phyloP scores from a whole-genome alignment of 2,329 filamentous ascomycete genomes.

The Neonectria faginata region DNA sequence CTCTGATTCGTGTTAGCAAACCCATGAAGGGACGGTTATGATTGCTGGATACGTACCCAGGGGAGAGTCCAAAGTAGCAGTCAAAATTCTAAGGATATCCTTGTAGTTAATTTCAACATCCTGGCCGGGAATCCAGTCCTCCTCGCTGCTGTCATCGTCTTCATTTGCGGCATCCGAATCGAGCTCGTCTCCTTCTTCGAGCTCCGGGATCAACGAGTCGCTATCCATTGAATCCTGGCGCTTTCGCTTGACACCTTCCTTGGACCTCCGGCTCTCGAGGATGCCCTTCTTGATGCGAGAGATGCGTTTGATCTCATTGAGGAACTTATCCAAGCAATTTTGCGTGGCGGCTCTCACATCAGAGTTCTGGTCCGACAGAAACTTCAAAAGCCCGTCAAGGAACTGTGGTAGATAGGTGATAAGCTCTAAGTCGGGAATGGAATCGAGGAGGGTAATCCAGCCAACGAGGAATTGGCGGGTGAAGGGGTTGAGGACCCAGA shows the following conservation, averaged over 20 bases:
- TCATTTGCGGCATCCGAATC: conserved; percentile 69
- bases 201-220: conserved; percentile 67
- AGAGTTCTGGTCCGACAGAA: conserved; percentile 88
- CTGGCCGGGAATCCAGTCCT: conserved; percentile 97
- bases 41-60: conserved; percentile 65
- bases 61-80: conserved; percentile 86
- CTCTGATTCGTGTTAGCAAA: conserved; percentile 63
- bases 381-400: conserved; percentile 87
- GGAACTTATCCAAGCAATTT: conserved; percentile 86
- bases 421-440: conserved; percentile 94
- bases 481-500: conserved; percentile 94
- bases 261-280: conserved; percentile 82
- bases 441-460: conserved; percentile 95
- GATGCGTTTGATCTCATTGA: conserved; percentile 95
- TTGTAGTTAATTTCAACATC: conserved; percentile 95
- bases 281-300: conserved; percentile 92
- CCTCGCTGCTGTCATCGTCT: conserved; percentile 75
- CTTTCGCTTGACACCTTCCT: conserved; percentile 75
- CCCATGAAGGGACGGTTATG: no score
- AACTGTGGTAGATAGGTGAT: conserved; percentile 95
- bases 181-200: conserved; percentile 71
- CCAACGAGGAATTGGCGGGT: conserved; percentile 95
- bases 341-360: conserved; percentile 97
- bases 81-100: conserved; percentile 90
- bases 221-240: conserved; percentile 77